These are phyloP conservation scores for Cichorium intybus DNA, from an alignment of 140 eudicot species.

Conservation along the genomic window DNA sequence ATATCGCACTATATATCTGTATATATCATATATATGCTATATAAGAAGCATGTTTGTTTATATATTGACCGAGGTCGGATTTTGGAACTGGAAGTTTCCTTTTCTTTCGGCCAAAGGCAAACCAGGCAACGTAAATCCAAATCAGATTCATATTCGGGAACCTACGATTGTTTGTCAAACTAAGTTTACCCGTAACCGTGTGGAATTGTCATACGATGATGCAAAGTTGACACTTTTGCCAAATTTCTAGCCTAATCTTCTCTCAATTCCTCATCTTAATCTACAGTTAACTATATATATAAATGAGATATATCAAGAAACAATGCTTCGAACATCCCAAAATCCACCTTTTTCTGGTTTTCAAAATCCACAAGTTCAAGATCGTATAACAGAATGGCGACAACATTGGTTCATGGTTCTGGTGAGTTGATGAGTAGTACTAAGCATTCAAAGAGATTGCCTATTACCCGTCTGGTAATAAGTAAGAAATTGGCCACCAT, in stretches of 20 bases:
- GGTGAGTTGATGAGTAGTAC: background rate
- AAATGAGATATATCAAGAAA: slow-evolving; percentile 6
- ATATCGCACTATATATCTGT: background rate
- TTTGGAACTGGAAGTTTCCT: background rate
- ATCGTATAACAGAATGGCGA: slow-evolving; percentile 3
- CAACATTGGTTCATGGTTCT: background rate
- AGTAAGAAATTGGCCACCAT: background rate
- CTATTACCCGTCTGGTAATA: background rate
- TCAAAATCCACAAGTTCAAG: background rate
- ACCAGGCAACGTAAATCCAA: slow-evolving; percentile 14
- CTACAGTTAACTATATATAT: background rate
- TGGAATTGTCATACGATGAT: slow-evolving; percentile 10
- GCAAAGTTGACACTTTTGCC: slow-evolving; percentile 21
- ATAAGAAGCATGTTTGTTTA: background rate
- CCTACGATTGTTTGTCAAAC: background rate
- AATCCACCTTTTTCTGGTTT: background rate
- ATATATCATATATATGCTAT: too few species aligned
- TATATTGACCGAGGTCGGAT: background rate
- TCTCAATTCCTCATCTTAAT: background rate
- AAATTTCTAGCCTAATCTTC: slow-evolving; percentile 6
- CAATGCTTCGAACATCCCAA: background rate
- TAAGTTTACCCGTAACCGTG: slow-evolving; percentile 15
- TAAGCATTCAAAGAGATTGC: background rate
- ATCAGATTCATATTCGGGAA: background rate
- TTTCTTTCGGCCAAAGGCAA: background rate